Evolutionary conservation across 176 grass and related monocot genomes (phyloP).

Genomic region (Raddia guianensis): DNA sequence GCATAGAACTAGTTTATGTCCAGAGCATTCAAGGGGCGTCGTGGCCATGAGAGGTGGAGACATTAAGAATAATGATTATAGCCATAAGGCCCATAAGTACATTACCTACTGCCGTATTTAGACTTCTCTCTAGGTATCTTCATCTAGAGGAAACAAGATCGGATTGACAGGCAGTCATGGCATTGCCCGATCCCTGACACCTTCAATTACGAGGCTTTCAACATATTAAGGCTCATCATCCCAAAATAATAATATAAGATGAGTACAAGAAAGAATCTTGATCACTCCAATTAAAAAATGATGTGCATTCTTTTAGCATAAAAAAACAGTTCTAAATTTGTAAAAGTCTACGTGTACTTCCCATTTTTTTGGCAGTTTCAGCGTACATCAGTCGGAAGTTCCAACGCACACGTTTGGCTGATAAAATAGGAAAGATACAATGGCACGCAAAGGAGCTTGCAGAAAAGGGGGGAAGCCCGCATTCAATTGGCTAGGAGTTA

Average conservation of each 20-base stretch:
- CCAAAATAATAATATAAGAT: not conserved
- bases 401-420: not conserved
- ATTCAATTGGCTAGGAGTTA: not conserved
- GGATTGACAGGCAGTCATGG: no score
- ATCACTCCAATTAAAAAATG: not conserved
- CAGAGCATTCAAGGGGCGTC: no score
- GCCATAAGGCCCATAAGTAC: no score
- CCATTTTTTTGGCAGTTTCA: constrained; percentile 6
- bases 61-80: no score
- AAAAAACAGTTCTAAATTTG: not conserved
- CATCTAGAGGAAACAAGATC: no score
- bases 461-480: no score
- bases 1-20: no score
- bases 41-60: no score
- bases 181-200: not conserved
- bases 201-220: not conserved
- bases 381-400: not conserved
- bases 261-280: not conserved
- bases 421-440: not conserved
- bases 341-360: constrained; percentile 5
- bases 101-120: no score
- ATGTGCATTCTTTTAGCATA: not conserved
- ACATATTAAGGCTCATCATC: not conserved
- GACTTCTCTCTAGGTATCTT: no score
- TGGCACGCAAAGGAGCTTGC: not conserved